These are phyloP conservation scores for Puccinia horiana DNA, from an alignment of 1,284 basidiomycete genomes.

Conservation along the genomic window DNA sequence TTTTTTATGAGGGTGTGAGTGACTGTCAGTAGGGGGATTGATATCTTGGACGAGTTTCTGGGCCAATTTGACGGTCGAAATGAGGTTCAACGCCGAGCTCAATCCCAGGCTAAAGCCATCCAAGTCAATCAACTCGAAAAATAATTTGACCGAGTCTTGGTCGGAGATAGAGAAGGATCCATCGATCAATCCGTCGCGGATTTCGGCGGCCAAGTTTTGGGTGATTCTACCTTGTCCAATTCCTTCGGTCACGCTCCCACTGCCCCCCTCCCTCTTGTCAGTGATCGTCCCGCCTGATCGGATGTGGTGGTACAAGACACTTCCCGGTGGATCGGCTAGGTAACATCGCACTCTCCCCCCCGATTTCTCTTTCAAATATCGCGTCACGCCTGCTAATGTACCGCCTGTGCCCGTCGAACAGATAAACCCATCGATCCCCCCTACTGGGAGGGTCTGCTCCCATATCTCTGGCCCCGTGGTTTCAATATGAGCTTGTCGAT, in stretches of 20 bases:
- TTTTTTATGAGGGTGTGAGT: slow-evolving; percentile 67
- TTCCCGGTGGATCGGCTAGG: slow-evolving; percentile 74
- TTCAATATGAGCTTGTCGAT: slow-evolving; percentile 58
- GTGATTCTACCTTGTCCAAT: slow-evolving; percentile 98
- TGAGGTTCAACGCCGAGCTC: slow-evolving; percentile 91
- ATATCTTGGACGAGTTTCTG: slow-evolving; percentile 64
- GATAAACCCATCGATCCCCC: slow-evolving; percentile 58
- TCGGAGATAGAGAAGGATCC: slow-evolving; percentile 86
- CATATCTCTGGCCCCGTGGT: slow-evolving; percentile 60
- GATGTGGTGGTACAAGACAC: slow-evolving; percentile 83
- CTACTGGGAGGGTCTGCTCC: slow-evolving; percentile 56
- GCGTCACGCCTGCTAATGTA: slow-evolving; percentile 58
- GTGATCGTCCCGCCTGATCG: slow-evolving; percentile 74
- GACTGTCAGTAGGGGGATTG: background rate
- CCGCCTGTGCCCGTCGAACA: slow-evolving; percentile 59
- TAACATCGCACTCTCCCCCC: slow-evolving; percentile 58
- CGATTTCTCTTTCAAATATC: slow-evolving; percentile 57
- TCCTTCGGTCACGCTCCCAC: slow-evolving; percentile 90
- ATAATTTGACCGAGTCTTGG: slow-evolving; percentile 84
- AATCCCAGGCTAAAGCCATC: slow-evolving; percentile 97
- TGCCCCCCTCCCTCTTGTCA: slow-evolving; percentile 70
- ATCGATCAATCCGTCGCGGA: slow-evolving; percentile 68
- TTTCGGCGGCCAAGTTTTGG: slow-evolving; percentile 84
- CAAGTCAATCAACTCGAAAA: slow-evolving; percentile 86
- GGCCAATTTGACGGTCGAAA: slow-evolving; percentile 85